These are phyloP conservation scores for Yarrowia alimentaria DNA, from an alignment of 805 yeast genomes.

Conservation along the genomic window DNA sequence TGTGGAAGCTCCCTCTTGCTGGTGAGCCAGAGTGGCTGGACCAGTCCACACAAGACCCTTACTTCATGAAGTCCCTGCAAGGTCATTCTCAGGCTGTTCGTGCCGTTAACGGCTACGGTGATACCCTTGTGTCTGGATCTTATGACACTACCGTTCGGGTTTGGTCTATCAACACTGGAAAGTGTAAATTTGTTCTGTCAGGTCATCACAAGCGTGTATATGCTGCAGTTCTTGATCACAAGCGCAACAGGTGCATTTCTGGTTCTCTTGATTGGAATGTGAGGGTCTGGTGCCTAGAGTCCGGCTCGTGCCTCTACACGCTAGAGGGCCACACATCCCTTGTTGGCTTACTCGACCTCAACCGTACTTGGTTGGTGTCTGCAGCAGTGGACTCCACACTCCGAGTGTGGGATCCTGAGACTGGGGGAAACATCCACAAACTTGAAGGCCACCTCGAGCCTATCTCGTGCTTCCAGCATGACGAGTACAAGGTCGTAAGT, in stretches of 20 bases:
- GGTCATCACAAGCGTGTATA: conserved; percentile 90
- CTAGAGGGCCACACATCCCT: conserved; percentile 85
- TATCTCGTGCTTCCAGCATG: conserved; percentile 90
- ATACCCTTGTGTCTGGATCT: conserved; percentile 81
- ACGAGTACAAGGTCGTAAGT: conserved; percentile 76
- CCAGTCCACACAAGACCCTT: conserved; percentile 49
- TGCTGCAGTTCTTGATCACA: conserved; percentile 77
- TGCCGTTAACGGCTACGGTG: conserved; percentile 82
- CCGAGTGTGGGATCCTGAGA: conserved; percentile 87
- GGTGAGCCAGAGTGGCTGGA: conserved; percentile 41
- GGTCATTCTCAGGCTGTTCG: conserved; percentile 84
- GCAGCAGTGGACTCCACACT: conserved; percentile 96
- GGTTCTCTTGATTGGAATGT: conserved; percentile 90
- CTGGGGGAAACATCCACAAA: conserved; percentile 63
- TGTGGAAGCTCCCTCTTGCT: conserved; percentile 74
- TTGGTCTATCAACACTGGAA: conserved; percentile 80
- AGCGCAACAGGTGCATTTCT: conserved; percentile 76
- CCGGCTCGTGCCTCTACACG: conserved; percentile 66
- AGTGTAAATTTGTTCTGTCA: conserved; percentile 65
- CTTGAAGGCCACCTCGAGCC: conserved; percentile 78
- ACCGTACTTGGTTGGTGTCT: conserved; percentile 74
- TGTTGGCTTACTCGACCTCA: conserved; percentile 81
- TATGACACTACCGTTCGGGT: conserved; percentile 88
- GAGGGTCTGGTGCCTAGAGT: conserved; percentile 81
- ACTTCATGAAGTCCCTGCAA: conserved; percentile 60